Conservation (phyloP, 495 filamentous ascomycete genomes). For the Acidiella bohemica region DNA sequence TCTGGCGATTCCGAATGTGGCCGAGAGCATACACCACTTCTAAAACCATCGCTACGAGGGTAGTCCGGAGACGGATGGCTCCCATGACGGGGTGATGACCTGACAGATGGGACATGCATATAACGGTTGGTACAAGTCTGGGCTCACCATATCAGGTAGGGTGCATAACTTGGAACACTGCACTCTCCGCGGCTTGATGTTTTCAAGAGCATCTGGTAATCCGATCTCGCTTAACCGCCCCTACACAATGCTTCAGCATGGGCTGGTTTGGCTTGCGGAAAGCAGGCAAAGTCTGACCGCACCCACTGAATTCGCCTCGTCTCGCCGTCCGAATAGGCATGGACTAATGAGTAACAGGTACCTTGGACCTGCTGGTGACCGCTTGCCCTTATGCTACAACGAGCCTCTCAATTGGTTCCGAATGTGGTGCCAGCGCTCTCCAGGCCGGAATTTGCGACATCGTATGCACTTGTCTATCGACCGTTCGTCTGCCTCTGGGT, state of each 20-base stretch:
- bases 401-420: no score
- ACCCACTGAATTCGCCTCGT: no score
- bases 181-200: constrained; percentile 3
- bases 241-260: constrained; percentile 33
- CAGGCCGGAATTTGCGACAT: no score
- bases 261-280: constrained; percentile 60
- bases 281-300: constrained; percentile 68
- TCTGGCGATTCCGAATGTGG: constrained; percentile 78
- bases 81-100: constrained; percentile 99
- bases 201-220: constrained; percentile 52
- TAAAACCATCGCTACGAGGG: constrained; percentile 99
- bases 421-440: no score
- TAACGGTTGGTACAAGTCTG: not conserved
- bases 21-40: constrained; percentile 63
- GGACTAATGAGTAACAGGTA: no score
- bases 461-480: no score
- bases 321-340: no score
- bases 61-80: constrained; percentile 40
- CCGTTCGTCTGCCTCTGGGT: no score
- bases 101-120: constrained; percentile 64
- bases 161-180: constrained; percentile 1
- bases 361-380: no score
- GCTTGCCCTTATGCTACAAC: no score
- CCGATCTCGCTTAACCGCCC: constrained; percentile 53
- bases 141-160: constrained; percentile 8